A percentile compares a stretch with the other conserved stretches of the same genome.
Evolutionary conservation across 129 eudicot species (phyloP).

Genomic region (Arctium lappa): DNA sequence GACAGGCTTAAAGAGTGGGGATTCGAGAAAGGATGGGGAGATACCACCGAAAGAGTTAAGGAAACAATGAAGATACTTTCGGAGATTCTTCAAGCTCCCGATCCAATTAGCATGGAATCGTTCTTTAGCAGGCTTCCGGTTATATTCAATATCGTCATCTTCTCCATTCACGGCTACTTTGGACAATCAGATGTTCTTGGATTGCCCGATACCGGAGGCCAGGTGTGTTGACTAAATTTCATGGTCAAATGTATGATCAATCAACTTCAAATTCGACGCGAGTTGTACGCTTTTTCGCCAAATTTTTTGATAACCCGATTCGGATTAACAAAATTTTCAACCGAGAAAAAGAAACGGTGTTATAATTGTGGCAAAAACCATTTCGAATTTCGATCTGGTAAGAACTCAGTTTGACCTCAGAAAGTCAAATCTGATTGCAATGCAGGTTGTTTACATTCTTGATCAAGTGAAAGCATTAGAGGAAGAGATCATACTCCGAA

Average conservation of each 20-base stretch:
- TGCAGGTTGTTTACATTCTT: constrained; percentile 84
- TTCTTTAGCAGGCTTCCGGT: constrained; percentile 71
- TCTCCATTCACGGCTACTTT: constrained; percentile 79
- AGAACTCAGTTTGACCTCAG: constrained; percentile 12
- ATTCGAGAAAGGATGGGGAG: constrained; percentile 94
- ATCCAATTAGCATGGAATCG: constrained; percentile 58
- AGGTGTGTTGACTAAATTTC: constrained; percentile 36
- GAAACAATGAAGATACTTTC: constrained; percentile 72
- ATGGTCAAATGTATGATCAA: neutral
- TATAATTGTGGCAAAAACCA: neutral
- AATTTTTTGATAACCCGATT: neutral
- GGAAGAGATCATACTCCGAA: constrained; percentile 68
- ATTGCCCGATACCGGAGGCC: constrained; percentile 94
- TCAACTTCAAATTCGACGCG: neutral
- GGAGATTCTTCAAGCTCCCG: constrained; percentile 83
- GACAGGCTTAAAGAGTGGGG: constrained; percentile 84
- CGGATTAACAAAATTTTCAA: neutral
- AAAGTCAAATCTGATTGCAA: neutral
- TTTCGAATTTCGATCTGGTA: neutral
- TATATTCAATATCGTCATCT: constrained; percentile 62
- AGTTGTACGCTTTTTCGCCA: neutral
- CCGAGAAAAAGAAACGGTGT: neutral
- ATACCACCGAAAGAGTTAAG: constrained; percentile 61
- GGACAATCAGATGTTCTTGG: constrained; percentile 90
- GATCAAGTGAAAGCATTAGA: constrained; percentile 94